Conservation (phyloP, 2,329 filamentous ascomycete genomes). For the Aureobasidium sp. region DNA sequence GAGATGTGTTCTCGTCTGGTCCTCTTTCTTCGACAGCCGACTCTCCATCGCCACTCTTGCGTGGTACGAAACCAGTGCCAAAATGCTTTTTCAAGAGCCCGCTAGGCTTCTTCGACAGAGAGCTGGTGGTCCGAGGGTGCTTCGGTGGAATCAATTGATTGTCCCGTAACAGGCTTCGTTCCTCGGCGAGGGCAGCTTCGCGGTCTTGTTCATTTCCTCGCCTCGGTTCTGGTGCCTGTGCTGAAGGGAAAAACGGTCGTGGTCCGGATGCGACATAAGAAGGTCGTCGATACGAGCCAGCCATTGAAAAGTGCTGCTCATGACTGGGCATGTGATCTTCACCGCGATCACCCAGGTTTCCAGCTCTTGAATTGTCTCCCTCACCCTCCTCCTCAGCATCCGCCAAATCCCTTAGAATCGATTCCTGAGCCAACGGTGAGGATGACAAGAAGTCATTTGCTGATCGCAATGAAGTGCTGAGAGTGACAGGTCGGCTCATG, state of each 20-base stretch:
- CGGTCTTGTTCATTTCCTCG: slow-evolving; percentile 47
- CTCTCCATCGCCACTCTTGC: slow-evolving; percentile 16
- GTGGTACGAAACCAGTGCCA: slow-evolving; percentile 11
- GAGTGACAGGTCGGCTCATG: slow-evolving; percentile 14
- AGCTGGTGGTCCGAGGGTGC: slow-evolving; percentile 32
- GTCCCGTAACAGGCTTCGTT: slow-evolving; percentile 52
- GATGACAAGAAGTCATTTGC: slow-evolving; percentile 17
- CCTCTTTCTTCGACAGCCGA: slow-evolving; percentile 6
- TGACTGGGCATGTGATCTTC: slow-evolving; percentile 15
- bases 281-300: slow-evolving; percentile 66
- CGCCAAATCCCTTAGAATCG: slow-evolving; percentile 27
- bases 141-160: slow-evolving; percentile 53
- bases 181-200: slow-evolving; percentile 48
- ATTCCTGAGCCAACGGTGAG: slow-evolving; percentile 26
- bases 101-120: slow-evolving; percentile 11
- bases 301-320: slow-evolving; percentile 41
- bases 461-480: slow-evolving; percentile 8
- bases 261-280: slow-evolving; percentile 67
- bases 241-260: slow-evolving; percentile 61
- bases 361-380: slow-evolving; percentile 15
- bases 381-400: slow-evolving; percentile 22
- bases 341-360: neutral
- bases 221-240: slow-evolving; percentile 45
- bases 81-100: slow-evolving; percentile 8
- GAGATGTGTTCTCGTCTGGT: slow-evolving; percentile 20